These are phyloP conservation scores for Cryphonectria nitschkei DNA, from an alignment of 2,329 filamentous ascomycete genomes.

Conservation along the genomic window DNA sequence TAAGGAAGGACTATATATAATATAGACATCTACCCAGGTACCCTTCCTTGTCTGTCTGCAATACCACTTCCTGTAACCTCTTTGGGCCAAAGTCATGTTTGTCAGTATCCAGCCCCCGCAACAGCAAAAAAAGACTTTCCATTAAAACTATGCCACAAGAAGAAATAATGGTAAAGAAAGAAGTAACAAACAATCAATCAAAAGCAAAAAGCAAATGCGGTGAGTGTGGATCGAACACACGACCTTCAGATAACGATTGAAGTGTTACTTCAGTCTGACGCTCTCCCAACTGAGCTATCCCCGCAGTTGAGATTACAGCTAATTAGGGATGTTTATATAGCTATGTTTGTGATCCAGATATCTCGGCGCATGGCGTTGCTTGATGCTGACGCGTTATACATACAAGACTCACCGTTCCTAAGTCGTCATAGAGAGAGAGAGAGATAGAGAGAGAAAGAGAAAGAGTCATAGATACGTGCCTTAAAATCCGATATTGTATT, in stretches of 20 bases:
- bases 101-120: neutral
- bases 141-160: neutral
- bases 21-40: neutral
- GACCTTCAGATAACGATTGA: constrained; percentile 3
- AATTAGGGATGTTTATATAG: neutral
- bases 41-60: neutral
- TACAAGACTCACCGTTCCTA: neutral
- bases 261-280: neutral
- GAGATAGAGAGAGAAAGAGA: too few relatives aligned
- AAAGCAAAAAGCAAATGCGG: neutral
- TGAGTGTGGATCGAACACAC: constrained; percentile 8
- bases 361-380: too few relatives aligned
- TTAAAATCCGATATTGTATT: too few relatives aligned
- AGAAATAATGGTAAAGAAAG: neutral
- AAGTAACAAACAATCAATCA: neutral
- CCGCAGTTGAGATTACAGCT: neutral
- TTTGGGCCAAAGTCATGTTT: neutral
- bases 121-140: neutral
- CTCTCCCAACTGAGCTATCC: constrained; percentile 7
- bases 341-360: neutral
- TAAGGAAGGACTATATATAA: too few relatives aligned
- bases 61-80: neutral
- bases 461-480: too few relatives aligned
- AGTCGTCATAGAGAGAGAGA: too few relatives aligned
- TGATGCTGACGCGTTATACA: neutral